Conservation (phyloP, 192 early-diverging fungal species). For the Coemansia umbellata region DNA sequence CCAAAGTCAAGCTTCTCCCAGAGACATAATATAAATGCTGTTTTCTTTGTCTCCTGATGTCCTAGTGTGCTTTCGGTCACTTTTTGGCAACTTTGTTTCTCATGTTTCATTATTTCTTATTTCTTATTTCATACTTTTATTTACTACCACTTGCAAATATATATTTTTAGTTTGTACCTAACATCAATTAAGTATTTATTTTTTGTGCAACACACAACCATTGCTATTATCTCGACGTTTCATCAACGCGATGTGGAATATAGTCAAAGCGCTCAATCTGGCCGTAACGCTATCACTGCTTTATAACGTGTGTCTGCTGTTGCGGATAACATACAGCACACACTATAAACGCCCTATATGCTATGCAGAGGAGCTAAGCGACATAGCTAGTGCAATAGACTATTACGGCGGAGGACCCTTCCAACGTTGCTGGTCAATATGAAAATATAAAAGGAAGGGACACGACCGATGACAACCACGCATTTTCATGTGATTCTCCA, state of each 20-base stretch:
- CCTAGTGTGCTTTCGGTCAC: no score
- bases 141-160: not conserved
- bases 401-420: not conserved
- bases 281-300: conserved; percentile 26
- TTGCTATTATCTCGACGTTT: conserved; percentile 1
- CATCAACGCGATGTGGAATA: conserved; percentile 25
- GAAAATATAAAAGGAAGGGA: no score
- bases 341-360: conserved; percentile 10
- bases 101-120: not conserved
- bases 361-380: conserved; percentile 18
- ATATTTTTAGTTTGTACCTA: not conserved
- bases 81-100: no score
- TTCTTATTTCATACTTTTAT: not conserved
- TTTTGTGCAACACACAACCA: not conserved
- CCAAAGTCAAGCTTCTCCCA: no score
- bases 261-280: conserved; percentile 18
- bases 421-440: conserved; percentile 18
- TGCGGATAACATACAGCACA: conserved; percentile 14
- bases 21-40: no score
- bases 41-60: no score
- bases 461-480: no score
- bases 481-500: no score
- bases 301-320: conserved; percentile 28
- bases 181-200: not conserved
- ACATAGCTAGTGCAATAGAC: conserved; percentile 16